These are phyloP conservation scores for Entelexis paramagnoliae DNA, from an alignment of 1,139 yeast genomes.

Conservation along the genomic window DNA sequence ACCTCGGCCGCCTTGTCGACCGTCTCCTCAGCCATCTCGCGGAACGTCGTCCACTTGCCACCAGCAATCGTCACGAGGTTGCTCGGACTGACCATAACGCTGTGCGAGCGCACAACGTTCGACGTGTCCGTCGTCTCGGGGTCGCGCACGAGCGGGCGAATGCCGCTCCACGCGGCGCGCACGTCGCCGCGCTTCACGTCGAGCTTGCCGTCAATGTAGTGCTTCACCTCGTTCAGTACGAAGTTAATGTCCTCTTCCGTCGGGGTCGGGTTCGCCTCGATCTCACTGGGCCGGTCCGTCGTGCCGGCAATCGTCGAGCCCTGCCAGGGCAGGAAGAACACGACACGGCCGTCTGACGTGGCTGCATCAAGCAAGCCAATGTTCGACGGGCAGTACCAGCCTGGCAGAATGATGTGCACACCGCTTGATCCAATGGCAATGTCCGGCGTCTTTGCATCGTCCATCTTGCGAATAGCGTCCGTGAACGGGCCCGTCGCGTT, in stretches of 20 bases:
- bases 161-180: constrained; percentile 93
- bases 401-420: constrained; percentile 86
- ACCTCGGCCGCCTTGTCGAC: constrained; percentile 60
- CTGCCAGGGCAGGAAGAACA: constrained; percentile 97
- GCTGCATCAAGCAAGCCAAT: constrained; percentile 87
- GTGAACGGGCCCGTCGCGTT: constrained; percentile 95
- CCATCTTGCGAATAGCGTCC: constrained; percentile 79
- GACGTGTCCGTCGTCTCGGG: constrained; percentile 58
- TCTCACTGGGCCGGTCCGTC: constrained; percentile 72
- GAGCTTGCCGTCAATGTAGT: constrained; percentile 63
- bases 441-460: constrained; percentile 44
- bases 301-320: constrained; percentile 95
- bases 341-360: constrained; percentile 91
- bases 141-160: constrained; percentile 87
- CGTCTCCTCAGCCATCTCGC: constrained; percentile 97
- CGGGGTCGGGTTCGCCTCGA: constrained; percentile 59
- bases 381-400: constrained; percentile 78
- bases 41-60: constrained; percentile 97
- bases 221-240: constrained; percentile 76
- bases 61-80: constrained; percentile 87
- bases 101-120: constrained; percentile 83
- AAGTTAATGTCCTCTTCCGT: constrained; percentile 84
- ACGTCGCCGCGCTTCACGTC: constrained; percentile 87
- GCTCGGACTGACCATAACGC: constrained; percentile 58
- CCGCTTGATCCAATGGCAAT: constrained; percentile 95